phyloP scores from a whole-genome alignment of 192 early-diverging fungal genomes.

The Coemansia sp. region DNA sequence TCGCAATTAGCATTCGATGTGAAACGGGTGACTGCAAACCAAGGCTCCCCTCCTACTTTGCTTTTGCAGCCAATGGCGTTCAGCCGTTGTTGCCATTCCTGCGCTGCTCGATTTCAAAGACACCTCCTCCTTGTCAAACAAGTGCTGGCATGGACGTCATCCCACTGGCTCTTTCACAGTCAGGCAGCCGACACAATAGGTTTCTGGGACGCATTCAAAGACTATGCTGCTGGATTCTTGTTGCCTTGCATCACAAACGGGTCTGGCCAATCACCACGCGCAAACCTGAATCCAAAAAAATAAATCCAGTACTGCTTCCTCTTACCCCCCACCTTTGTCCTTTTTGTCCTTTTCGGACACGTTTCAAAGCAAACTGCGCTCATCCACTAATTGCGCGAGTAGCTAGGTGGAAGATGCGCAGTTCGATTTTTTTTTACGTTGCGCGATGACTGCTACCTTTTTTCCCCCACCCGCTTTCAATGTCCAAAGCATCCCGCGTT shows the following conservation, averaged over 20 bases:
- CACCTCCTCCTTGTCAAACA: background rate
- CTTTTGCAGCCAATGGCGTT: background rate
- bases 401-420: background rate
- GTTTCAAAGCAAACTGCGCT: background rate
- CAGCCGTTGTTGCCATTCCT: background rate
- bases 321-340: background rate
- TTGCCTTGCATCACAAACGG: background rate
- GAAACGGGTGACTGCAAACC: too few relatives aligned
- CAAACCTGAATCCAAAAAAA: constrained; percentile 5
- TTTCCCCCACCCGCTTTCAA: background rate
- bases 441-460: background rate
- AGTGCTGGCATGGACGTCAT: background rate
- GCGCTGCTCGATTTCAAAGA: background rate
- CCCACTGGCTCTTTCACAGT: background rate
- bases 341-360: constrained; percentile 1
- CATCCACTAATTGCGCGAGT: constrained; percentile 6
- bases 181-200: background rate
- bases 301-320: background rate
- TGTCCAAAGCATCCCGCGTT: constrained; percentile 1
- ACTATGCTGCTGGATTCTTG: background rate
- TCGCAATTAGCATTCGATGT: background rate
- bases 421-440: constrained; percentile 23
- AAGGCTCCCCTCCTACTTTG: too few relatives aligned
- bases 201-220: background rate
- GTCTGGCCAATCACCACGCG: background rate